Conservation (phyloP, 768 basidiomycete genomes). For the Hypholoma fasciculare region DNA sequence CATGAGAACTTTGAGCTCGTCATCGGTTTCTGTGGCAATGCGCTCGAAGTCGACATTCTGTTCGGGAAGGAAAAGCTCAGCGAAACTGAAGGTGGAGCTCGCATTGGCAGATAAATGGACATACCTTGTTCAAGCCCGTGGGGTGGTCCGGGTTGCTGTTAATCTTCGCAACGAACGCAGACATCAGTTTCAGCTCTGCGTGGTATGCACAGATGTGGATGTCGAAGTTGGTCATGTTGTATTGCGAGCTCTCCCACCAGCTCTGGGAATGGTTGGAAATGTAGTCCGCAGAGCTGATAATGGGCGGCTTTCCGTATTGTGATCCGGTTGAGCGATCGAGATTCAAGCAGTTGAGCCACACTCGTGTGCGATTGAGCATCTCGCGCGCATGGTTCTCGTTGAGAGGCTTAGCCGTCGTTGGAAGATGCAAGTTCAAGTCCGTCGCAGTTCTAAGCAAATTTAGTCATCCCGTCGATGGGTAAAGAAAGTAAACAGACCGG, state of each 20-base stretch:
- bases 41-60: conserved; percentile 65
- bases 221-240: conserved; percentile 74
- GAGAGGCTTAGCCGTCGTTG: conserved; percentile 66
- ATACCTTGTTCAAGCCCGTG: conserved; percentile 74
- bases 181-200: conserved; percentile 66
- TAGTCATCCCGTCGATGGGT: conserved; percentile 7
- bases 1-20: conserved; percentile 58
- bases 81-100: neutral
- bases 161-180: conserved; percentile 59
- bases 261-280: conserved; percentile 67
- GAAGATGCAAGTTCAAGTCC: conserved; percentile 86
- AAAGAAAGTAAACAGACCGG: conserved; percentile 43
- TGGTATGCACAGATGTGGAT: conserved; percentile 82
- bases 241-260: conserved; percentile 71
- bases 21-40: conserved; percentile 68
- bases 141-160: conserved; percentile 75
- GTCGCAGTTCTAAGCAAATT: conserved; percentile 66
- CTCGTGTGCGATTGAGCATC: conserved; percentile 85
- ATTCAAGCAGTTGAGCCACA: conserved; percentile 91
- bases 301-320: conserved; percentile 86
- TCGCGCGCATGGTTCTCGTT: conserved; percentile 85
- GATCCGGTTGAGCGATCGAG: conserved; percentile 86
- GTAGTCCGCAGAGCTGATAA: conserved; percentile 76
- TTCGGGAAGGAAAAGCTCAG: conserved; percentile 1
- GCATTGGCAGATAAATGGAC: neutral